Evolutionary conservation across 352 stramenopile genomes (phyloP).

Genomic region (Globisporangium okanoganense): DNA sequence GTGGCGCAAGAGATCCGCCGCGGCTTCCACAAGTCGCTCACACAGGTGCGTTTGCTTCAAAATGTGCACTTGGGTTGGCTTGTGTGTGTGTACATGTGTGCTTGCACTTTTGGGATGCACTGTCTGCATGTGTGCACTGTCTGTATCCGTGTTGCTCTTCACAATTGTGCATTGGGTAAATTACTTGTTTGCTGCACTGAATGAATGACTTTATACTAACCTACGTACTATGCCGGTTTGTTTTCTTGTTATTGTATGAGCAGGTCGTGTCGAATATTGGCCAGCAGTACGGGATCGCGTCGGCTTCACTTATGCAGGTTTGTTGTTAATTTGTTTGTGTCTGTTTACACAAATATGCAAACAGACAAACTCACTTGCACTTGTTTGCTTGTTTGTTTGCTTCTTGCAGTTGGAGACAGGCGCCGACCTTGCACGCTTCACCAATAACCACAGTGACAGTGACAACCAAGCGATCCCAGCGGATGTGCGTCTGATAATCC

Average conservation of each 20-base stretch:
- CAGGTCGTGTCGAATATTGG: conserved; percentile 21
- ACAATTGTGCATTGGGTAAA: not conserved
- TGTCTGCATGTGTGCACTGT: conserved; percentile 11
- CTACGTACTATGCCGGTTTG: not conserved
- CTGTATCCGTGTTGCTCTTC: conserved; percentile 1
- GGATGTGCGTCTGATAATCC: conserved; percentile 20
- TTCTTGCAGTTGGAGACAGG: conserved; percentile 15
- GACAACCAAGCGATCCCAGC: not conserved
- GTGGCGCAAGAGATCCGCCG: conserved; percentile 20
- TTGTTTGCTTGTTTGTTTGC: conserved; percentile 1
- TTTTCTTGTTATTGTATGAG: not conserved
- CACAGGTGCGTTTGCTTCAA: conserved; percentile 14
- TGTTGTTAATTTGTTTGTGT: not conserved
- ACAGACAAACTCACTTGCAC: not conserved
- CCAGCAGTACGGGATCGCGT: conserved; percentile 17
- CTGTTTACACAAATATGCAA: not conserved
- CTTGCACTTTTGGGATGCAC: not conserved
- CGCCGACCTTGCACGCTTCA: not conserved
- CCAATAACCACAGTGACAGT: not conserved
- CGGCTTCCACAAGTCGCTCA: conserved; percentile 23
- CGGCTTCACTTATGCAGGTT: conserved; percentile 14
- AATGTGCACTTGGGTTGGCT: not conserved
- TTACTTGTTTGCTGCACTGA: not conserved
- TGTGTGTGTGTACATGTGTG: not conserved
- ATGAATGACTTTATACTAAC: not conserved